These are phyloP conservation scores for Oryza australiensis DNA, from an alignment of 176 grass and related monocot genomes.

Conservation along the genomic window DNA sequence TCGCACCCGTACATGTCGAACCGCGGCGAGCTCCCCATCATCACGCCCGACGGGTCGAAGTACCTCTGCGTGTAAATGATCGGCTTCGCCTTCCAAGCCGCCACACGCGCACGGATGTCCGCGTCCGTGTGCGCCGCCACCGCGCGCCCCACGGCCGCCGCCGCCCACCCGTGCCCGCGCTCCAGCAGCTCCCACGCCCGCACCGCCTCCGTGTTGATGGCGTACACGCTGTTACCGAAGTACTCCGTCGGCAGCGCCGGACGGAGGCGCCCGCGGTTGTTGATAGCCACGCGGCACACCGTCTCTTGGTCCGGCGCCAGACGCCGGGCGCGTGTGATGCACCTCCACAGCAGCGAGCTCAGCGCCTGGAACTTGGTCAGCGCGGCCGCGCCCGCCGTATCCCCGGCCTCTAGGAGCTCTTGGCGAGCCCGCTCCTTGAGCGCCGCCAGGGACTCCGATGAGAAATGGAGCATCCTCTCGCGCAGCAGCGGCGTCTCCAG, in stretches of 20 bases:
- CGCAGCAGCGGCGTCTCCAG: slow-evolving; percentile 21
- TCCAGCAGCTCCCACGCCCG: slow-evolving; percentile 40
- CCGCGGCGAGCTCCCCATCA: slow-evolving; percentile 46
- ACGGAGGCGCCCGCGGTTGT: slow-evolving; percentile 56
- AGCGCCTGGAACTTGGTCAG: slow-evolving; percentile 67
- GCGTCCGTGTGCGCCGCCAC: slow-evolving; percentile 62
- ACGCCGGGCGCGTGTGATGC: slow-evolving; percentile 50
- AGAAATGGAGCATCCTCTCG: slow-evolving; percentile 72
- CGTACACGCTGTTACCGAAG: slow-evolving; percentile 56
- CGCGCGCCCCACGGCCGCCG: slow-evolving; percentile 31
- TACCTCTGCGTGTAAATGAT: not conserved
- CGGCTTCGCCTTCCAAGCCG: not conserved
- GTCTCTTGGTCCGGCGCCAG: slow-evolving; percentile 30
- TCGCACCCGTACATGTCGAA: slow-evolving; percentile 69
- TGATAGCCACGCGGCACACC: slow-evolving; percentile 33
- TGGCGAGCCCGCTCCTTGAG: slow-evolving; percentile 51
- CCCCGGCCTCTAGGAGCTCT: slow-evolving; percentile 39
- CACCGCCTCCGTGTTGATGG: slow-evolving; percentile 1
- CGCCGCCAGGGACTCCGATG: slow-evolving; percentile 18
- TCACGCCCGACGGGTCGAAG: not conserved
- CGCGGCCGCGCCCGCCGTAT: slow-evolving; percentile 31
- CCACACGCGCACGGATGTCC: slow-evolving; percentile 22
- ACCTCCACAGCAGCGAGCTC: slow-evolving; percentile 53
- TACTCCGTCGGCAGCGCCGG: slow-evolving; percentile 48
- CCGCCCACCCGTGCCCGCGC: slow-evolving; percentile 61